Percentiles rank a stretch among this genome's conserved stretches.
Evolutionary conservation across 768 basidiomycete species (phyloP).

Genomic region (Agrocybe pediades): DNA sequence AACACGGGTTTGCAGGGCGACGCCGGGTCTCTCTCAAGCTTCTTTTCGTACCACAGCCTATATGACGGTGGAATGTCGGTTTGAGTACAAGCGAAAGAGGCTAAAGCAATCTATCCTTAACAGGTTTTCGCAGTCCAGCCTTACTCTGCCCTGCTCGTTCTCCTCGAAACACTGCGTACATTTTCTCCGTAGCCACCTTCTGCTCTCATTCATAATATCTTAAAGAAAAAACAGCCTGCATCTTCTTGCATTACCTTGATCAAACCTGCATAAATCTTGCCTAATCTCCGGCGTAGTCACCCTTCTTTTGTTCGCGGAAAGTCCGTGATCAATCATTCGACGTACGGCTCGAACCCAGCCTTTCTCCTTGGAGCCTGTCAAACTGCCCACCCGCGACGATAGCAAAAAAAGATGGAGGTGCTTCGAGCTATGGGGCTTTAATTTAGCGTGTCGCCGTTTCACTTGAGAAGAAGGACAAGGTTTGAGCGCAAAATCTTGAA

Average conservation of each 20-base stretch:
- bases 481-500: background rate
- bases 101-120: background rate
- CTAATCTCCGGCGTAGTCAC: constrained; percentile 11
- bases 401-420: constrained; percentile 1
- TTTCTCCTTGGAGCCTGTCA: background rate
- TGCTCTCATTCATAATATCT: background rate
- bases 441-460: background rate
- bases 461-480: background rate
- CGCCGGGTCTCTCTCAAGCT: too few species aligned
- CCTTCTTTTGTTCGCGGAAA: constrained; percentile 6
- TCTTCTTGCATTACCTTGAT: background rate
- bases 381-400: constrained; percentile 2
- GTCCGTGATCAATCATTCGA: background rate
- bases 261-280: constrained; percentile 8
- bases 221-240: background rate
- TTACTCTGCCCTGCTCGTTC: background rate
- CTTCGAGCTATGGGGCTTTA: background rate
- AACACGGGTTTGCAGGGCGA: background rate
- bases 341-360: constrained; percentile 1
- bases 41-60: background rate
- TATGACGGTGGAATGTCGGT: background rate
- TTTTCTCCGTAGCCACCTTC: background rate
- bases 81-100: background rate
- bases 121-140: background rate
- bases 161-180: too few species aligned